Conservation (phyloP, 371 early-diverging fungal species). For the Saksenaea vasiformis region DNA sequence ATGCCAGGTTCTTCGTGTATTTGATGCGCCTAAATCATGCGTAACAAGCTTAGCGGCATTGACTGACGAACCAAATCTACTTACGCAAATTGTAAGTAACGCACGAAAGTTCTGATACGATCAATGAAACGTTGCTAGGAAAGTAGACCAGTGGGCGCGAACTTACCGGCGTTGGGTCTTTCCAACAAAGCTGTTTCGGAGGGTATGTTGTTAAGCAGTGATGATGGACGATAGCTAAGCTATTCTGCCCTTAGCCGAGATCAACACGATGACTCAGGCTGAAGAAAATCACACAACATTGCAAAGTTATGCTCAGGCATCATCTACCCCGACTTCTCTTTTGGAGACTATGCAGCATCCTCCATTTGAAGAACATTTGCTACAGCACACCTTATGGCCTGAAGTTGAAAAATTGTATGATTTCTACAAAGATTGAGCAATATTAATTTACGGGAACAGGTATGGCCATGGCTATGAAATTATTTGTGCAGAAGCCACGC, state of each 20-base stretch:
- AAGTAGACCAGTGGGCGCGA: slow-evolving; percentile 75
- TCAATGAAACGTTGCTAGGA: slow-evolving; percentile 19
- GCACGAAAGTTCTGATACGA: background rate
- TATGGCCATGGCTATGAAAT: slow-evolving; percentile 95
- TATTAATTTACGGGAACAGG: slow-evolving; percentile 20
- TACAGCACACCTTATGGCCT: slow-evolving; percentile 95
- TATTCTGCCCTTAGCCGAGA: slow-evolving; percentile 23
- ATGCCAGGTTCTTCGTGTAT: slow-evolving; percentile 73
- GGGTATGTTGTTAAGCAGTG: slow-evolving; percentile 13
- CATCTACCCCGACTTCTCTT: slow-evolving; percentile 56
- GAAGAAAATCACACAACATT: slow-evolving; percentile 49
- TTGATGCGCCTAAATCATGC: slow-evolving; percentile 87
- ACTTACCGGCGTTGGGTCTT: slow-evolving; percentile 90
- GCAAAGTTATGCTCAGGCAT: slow-evolving; percentile 53
- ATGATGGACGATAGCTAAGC: background rate
- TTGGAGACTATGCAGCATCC: slow-evolving; percentile 63
- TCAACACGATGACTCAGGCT: slow-evolving; percentile 43
- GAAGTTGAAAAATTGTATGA: slow-evolving; percentile 88
- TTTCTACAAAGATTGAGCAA: background rate
- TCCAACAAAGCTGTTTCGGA: slow-evolving; percentile 92
- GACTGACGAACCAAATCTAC: slow-evolving; percentile 44
- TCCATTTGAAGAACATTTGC: slow-evolving; percentile 87
- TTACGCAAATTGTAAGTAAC: slow-evolving; percentile 40
- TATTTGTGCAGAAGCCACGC: slow-evolving; percentile 72
- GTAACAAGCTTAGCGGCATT: slow-evolving; percentile 62